Evolutionary conservation across 2,329 filamentous ascomycete genomes (phyloP).

Genomic region (Fusarium sp.): DNA sequence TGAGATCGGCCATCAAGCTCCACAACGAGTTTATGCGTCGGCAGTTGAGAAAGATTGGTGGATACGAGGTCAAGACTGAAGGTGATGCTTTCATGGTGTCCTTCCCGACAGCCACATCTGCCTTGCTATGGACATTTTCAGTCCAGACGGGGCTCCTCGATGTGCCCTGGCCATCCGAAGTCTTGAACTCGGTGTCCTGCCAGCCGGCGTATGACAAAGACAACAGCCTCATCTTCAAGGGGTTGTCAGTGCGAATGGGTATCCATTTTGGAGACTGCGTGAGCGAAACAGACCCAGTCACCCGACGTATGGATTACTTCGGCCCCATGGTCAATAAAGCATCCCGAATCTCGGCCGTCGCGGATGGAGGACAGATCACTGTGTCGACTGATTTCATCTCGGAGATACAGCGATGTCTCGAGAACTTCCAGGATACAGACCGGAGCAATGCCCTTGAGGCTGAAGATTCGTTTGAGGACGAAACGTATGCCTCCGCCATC

Average conservation of each 20-base stretch:
- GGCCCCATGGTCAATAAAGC: slow-evolving; percentile 99
- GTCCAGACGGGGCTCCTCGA: slow-evolving; percentile 90
- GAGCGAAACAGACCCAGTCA: slow-evolving; percentile 95
- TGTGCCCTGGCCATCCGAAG: slow-evolving; percentile 92
- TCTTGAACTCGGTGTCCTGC: slow-evolving; percentile 86
- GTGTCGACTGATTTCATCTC: slow-evolving; percentile 97
- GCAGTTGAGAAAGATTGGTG: slow-evolving; percentile 91
- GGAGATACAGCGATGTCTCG: slow-evolving; percentile 91
- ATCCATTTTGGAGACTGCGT: slow-evolving; percentile 96
- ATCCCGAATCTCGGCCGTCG: slow-evolving; percentile 91
- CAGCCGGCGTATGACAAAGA: slow-evolving; percentile 87
- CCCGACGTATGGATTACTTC: slow-evolving; percentile 98
- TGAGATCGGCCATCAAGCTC: slow-evolving; percentile 96
- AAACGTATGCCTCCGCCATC: slow-evolving; percentile 80
- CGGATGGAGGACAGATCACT: slow-evolving; percentile 96
- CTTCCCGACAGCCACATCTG: slow-evolving; percentile 94
- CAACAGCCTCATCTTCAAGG: slow-evolving; percentile 90
- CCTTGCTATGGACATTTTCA: slow-evolving; percentile 95
- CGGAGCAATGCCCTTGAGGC: slow-evolving; percentile 75
- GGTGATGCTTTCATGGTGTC: slow-evolving; percentile 99
- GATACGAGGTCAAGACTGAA: slow-evolving; percentile 99
- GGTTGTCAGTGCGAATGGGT: slow-evolving; percentile 96
- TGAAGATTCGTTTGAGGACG: slow-evolving; percentile 78
- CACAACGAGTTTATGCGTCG: slow-evolving; percentile 98
- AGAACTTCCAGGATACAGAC: slow-evolving; percentile 89